Conservation (phyloP, 164 flowering plant species). For the Platanus orientalis region DNA sequence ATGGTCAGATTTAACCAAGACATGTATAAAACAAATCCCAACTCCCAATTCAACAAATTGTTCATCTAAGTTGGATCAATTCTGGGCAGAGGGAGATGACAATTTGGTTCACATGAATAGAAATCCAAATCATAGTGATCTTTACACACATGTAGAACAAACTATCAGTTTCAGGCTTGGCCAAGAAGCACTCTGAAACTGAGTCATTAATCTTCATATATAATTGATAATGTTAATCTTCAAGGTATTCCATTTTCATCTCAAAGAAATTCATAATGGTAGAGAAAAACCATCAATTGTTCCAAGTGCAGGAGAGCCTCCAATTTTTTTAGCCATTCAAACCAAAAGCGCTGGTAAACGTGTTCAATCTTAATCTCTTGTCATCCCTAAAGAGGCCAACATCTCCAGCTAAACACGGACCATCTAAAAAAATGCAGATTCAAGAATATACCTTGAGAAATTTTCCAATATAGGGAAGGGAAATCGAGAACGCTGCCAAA, state of each 20-base stretch:
- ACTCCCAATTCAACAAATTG: too few species aligned
- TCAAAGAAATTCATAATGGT: neutral
- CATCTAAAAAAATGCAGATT: too few species aligned
- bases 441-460: constrained; percentile 66
- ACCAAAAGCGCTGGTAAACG: neutral
- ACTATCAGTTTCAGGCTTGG: neutral
- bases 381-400: too few species aligned
- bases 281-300: too few species aligned
- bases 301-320: neutral
- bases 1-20: too few species aligned
- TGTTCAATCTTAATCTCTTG: too few species aligned
- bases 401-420: too few species aligned
- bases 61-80: neutral
- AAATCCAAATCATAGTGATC: neutral
- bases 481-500: constrained; percentile 64
- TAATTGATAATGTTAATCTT: neutral
- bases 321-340: neutral
- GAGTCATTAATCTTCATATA: too few species aligned
- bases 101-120: too few species aligned
- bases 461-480: constrained; percentile 71
- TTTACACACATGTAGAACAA: neutral
- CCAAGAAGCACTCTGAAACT: neutral
- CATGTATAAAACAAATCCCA: too few species aligned
- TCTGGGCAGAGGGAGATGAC: neutral
- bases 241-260: neutral